phyloP scores from a whole-genome alignment of 2,329 filamentous ascomycete genomes.

The Colletotrichum viniferum region DNA sequence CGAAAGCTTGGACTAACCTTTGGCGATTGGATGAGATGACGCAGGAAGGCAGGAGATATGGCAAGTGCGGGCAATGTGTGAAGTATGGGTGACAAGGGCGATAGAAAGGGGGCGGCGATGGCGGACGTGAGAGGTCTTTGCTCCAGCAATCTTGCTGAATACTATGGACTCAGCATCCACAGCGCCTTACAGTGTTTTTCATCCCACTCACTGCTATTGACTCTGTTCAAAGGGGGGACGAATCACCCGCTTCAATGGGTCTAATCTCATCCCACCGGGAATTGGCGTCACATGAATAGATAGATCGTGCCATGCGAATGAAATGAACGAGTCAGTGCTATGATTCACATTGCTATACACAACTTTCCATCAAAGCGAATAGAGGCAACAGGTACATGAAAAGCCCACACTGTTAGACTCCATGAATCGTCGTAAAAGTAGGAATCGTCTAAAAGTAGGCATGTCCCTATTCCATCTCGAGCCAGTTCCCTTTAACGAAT shows the following conservation, averaged over 20 bases:
- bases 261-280: neutral
- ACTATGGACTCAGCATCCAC: neutral
- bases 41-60: too few relatives aligned
- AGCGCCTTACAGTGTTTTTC: neutral
- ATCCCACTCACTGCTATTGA: neutral
- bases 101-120: fast-evolving
- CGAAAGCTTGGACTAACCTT: neutral
- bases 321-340: fast-evolving
- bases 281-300: neutral
- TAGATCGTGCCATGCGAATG: neutral
- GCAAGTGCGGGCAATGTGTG: too few relatives aligned
- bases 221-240: neutral
- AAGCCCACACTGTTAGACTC: too few relatives aligned
- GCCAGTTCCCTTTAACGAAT: too few relatives aligned
- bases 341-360: fast-evolving
- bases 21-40: neutral
- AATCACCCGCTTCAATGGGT: neutral
- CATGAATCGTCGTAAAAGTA: too few relatives aligned
- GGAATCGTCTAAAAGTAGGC: too few relatives aligned
- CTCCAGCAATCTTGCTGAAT: neutral
- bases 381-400: too few relatives aligned
- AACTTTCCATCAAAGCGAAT: fast-evolving
- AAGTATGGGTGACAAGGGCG: too few relatives aligned
- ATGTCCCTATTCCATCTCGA: too few relatives aligned
- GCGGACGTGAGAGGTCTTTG: neutral